Evolutionary conservation across 768 basidiomycete genomes (phyloP).

Genomic region (Leccinum aurantiacum): DNA sequence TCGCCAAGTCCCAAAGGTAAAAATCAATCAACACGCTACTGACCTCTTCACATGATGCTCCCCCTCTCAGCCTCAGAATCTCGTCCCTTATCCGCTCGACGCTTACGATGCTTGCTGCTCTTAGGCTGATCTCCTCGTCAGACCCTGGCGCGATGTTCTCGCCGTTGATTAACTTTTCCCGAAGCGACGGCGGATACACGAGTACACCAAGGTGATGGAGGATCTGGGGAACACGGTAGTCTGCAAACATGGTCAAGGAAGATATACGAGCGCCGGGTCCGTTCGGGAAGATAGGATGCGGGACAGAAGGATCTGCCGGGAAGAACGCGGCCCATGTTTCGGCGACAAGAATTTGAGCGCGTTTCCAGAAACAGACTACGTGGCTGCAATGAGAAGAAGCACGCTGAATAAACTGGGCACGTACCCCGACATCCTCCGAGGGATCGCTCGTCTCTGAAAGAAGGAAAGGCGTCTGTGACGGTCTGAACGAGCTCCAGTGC

Average conservation of each 20-base stretch:
- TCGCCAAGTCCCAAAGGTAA: slow-evolving; percentile 87
- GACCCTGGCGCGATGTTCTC: slow-evolving; percentile 53
- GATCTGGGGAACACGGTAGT: slow-evolving; percentile 90
- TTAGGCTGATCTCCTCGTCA: slow-evolving; percentile 72
- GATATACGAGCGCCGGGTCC: slow-evolving; percentile 56
- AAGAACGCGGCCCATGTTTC: slow-evolving; percentile 94
- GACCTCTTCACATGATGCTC: slow-evolving; percentile 30
- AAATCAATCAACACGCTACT: slow-evolving; percentile 88
- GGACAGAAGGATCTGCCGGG: slow-evolving; percentile 43
- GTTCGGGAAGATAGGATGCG: slow-evolving; percentile 76
- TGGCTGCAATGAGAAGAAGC: neutral
- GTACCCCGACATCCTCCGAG: slow-evolving; percentile 61
- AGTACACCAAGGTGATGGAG: slow-evolving; percentile 81
- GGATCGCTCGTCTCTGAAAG: slow-evolving; percentile 69
- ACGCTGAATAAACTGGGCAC: slow-evolving; percentile 1
- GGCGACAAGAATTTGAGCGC: slow-evolving; percentile 87
- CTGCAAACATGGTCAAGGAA: slow-evolving; percentile 89
- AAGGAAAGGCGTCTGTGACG: slow-evolving; percentile 69
- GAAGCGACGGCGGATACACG: slow-evolving; percentile 62
- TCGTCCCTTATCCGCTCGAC: slow-evolving; percentile 72
- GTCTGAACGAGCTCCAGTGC: slow-evolving; percentile 72
- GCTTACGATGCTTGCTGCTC: slow-evolving; percentile 76
- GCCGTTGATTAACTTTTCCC: slow-evolving; percentile 47
- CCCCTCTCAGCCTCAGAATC: slow-evolving; percentile 40
- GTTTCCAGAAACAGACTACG: slow-evolving; percentile 83